A percentile compares a stretch with the other conserved stretches of the same genome.
phyloP scores from a whole-genome alignment of 768 basidiomycete species.

The Xerocomellus chrysenteron region DNA sequence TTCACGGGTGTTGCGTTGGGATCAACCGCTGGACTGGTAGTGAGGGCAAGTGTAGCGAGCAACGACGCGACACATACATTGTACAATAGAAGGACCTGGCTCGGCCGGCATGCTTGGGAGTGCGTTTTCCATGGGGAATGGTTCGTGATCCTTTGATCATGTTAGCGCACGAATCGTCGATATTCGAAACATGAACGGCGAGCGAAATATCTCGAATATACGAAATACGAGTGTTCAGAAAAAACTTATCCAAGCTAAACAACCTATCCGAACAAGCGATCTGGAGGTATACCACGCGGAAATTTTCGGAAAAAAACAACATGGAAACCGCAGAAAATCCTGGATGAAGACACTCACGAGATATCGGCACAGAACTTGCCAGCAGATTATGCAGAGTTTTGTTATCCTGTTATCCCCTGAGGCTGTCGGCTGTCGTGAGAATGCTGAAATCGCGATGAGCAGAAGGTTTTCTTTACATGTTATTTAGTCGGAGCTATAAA shows the following conservation, averaged over 20 bases:
- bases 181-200: constrained; percentile 21
- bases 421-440: constrained; percentile 39
- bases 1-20: constrained; percentile 43
- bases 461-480: constrained; percentile 24
- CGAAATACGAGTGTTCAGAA: constrained; percentile 30
- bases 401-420: constrained; percentile 36
- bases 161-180: constrained; percentile 22
- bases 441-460: constrained; percentile 30
- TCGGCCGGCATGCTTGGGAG: constrained; percentile 29
- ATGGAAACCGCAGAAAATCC: constrained; percentile 6
- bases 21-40: constrained; percentile 21
- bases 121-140: constrained; percentile 23
- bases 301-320: constrained; percentile 18
- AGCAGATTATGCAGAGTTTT: constrained; percentile 25
- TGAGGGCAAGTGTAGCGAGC: constrained; percentile 5
- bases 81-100: constrained; percentile 27
- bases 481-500: constrained; percentile 34
- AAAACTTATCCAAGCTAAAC: constrained; percentile 37
- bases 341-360: constrained; percentile 25
- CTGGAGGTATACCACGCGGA: constrained; percentile 8
- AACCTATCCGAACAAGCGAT: constrained; percentile 28
- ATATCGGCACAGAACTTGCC: constrained; percentile 14
- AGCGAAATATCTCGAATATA: constrained; percentile 34
- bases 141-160: constrained; percentile 21
- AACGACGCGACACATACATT: constrained; percentile 14